These are phyloP conservation scores for Aspergillus bombycis DNA, from an alignment of 2,329 filamentous ascomycete genomes.

Conservation along the genomic window DNA sequence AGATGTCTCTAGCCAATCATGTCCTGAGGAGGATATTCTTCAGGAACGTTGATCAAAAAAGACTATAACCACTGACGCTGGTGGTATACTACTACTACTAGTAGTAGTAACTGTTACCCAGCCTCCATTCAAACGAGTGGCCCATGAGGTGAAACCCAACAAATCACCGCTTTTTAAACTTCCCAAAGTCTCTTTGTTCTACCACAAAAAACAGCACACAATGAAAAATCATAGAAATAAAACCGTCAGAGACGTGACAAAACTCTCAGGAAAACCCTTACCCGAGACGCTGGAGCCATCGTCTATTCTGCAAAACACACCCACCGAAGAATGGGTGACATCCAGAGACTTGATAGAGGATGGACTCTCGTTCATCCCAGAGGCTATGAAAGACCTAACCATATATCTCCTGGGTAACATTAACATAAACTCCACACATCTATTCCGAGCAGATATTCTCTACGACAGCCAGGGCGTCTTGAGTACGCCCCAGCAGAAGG, in stretches of 20 bases:
- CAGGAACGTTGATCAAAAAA: not conserved
- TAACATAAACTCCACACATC: constrained; percentile 60
- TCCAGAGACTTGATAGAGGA: constrained; percentile 34
- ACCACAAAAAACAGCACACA: not conserved
- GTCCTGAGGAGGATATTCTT: not conserved
- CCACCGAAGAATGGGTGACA: constrained; percentile 35
- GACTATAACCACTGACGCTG: not conserved
- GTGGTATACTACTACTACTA: no score
- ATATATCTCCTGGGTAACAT: constrained; percentile 55
- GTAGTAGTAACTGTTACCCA: not conserved
- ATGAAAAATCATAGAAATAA: constrained; percentile 16
- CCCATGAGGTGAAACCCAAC: not conserved
- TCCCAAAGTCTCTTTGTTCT: not conserved
- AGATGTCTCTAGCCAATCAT: not conserved
- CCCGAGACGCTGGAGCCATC: constrained; percentile 33
- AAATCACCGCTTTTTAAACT: not conserved
- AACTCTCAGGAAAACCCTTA: constrained; percentile 32
- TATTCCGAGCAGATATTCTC: constrained; percentile 65
- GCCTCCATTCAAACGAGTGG: not conserved
- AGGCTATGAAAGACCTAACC: constrained; percentile 53
- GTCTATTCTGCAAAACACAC: constrained; percentile 17
- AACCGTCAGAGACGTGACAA: constrained; percentile 26
- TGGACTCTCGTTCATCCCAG: constrained; percentile 28
- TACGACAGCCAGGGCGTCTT: constrained; percentile 53
- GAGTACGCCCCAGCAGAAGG: constrained; percentile 37